phyloP scores from a whole-genome alignment of 352 stramenopile genomes.

The Globisporangium cylindrosporum region DNA sequence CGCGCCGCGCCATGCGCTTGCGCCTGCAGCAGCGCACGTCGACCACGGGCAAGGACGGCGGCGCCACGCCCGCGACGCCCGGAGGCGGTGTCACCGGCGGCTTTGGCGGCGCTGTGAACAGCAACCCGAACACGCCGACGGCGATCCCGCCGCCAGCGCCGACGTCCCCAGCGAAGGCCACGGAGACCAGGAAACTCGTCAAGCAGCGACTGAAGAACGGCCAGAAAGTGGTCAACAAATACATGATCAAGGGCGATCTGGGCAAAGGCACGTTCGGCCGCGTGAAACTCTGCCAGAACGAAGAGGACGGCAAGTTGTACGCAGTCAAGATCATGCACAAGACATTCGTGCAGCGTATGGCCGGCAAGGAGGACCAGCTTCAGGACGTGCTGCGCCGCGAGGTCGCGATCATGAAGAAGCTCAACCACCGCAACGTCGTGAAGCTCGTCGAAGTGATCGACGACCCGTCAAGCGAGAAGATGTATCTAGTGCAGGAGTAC shows the following conservation, averaged over 20 bases:
- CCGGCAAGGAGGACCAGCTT: constrained; percentile 80
- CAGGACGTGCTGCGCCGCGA: constrained; percentile 85
- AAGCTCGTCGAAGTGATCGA: constrained; percentile 94
- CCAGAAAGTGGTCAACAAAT: constrained; percentile 92
- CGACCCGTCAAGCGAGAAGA: constrained; percentile 91
- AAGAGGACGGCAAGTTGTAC: constrained; percentile 80
- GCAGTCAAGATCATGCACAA: constrained; percentile 90
- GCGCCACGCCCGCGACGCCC: constrained; percentile 14
- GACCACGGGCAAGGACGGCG: constrained; percentile 16
- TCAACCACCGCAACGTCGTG: constrained; percentile 93
- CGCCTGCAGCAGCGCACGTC: constrained; percentile 62
- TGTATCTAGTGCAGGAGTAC: constrained; percentile 95
- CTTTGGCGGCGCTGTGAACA: neutral
- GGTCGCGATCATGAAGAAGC: constrained; percentile 96
- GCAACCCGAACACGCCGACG: constrained; percentile 27
- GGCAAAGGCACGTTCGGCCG: constrained; percentile 90
- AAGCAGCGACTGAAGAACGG: constrained; percentile 84
- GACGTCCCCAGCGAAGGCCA: constrained; percentile 54
- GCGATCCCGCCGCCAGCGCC: constrained; percentile 41
- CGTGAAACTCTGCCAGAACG: constrained; percentile 79
- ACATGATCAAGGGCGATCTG: constrained; percentile 90
- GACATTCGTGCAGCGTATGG: constrained; percentile 88
- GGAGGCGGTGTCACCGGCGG: constrained; percentile 9
- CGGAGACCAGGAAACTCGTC: constrained; percentile 77
- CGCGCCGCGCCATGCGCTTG: constrained; percentile 74